phyloP scores from a whole-genome alignment of 352 stramenopile genomes.

The Phytophthora cryptogea region DNA sequence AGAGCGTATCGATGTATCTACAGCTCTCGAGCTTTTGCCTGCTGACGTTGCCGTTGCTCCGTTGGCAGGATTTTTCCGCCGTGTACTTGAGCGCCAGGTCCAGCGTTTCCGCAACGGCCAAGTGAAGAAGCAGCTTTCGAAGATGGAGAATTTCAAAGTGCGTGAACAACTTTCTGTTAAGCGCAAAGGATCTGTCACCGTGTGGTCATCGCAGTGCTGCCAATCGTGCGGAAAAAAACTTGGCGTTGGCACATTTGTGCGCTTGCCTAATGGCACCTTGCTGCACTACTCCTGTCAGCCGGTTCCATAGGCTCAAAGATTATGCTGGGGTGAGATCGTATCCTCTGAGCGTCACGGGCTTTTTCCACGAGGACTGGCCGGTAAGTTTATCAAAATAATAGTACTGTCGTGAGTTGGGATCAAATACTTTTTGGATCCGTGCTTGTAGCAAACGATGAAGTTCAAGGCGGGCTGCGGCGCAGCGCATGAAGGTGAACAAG shows the following conservation, averaged over 20 bases:
- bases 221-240: conserved; percentile 73
- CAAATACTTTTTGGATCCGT: conserved; percentile 76
- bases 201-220: conserved; percentile 80
- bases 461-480: conserved; percentile 49
- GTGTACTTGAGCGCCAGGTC: conserved; percentile 77
- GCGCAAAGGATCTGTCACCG: conserved; percentile 69
- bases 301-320: conserved; percentile 18
- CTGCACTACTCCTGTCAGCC: conserved; percentile 83
- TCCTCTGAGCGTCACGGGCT: conserved; percentile 55
- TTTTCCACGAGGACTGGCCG: conserved; percentile 78
- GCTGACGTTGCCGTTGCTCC: conserved; percentile 52
- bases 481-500: conserved; percentile 49
- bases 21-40: conserved; percentile 73
- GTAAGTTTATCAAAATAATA: conserved; percentile 87
- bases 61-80: conserved; percentile 68
- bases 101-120: conserved; percentile 78
- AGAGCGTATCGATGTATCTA: conserved; percentile 81
- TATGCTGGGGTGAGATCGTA: conserved; percentile 43
- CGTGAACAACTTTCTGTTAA: conserved; percentile 66
- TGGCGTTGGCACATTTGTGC: conserved; percentile 72
- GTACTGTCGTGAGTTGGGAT: conserved; percentile 63
- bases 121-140: conserved; percentile 86
- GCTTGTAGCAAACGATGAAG: conserved; percentile 44
- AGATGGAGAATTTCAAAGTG: conserved; percentile 89
- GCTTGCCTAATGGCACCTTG: conserved; percentile 56